Evolutionary conservation across 371 early-diverging fungal species (phyloP).

Genomic region (Blastocladiella emersonii): DNA sequence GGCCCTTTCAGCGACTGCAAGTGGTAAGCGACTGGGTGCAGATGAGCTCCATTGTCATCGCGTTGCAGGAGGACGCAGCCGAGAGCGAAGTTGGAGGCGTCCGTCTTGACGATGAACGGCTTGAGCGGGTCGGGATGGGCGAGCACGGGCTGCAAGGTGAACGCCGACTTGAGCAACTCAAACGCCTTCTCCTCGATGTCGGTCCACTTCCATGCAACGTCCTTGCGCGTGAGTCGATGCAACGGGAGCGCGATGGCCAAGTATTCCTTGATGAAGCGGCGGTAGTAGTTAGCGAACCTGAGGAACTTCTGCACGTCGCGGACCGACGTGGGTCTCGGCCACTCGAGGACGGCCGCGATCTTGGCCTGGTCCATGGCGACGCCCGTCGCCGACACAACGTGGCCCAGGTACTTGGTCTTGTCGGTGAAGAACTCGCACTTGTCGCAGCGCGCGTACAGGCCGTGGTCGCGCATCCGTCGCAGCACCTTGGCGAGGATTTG

Average conservation of each 20-base stretch:
- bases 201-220: neutral
- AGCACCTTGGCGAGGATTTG: slow-evolving; percentile 24
- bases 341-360: slow-evolving; percentile 21
- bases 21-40: neutral
- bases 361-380: slow-evolving; percentile 20
- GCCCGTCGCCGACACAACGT: slow-evolving; percentile 14
- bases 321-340: slow-evolving; percentile 17
- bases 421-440: slow-evolving; percentile 34
- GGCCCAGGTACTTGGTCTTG: slow-evolving; percentile 29
- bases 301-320: slow-evolving; percentile 30
- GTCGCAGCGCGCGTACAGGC: slow-evolving; percentile 22
- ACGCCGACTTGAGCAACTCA: neutral
- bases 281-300: slow-evolving; percentile 35
- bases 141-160: slow-evolving; percentile 4
- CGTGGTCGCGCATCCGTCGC: slow-evolving; percentile 14
- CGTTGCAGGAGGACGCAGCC: slow-evolving; percentile 28
- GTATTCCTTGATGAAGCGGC: slow-evolving; percentile 15
- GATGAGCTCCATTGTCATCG: slow-evolving; percentile 3
- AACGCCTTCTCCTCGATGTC: neutral
- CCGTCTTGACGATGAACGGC: slow-evolving; percentile 26
- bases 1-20: neutral
- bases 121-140: slow-evolving; percentile 12
- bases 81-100: slow-evolving; percentile 30
- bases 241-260: slow-evolving; percentile 9
- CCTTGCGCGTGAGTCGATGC: neutral